Conservation (phyloP, 1,284 basidiomycete species). For the Trametes pubescens region DNA sequence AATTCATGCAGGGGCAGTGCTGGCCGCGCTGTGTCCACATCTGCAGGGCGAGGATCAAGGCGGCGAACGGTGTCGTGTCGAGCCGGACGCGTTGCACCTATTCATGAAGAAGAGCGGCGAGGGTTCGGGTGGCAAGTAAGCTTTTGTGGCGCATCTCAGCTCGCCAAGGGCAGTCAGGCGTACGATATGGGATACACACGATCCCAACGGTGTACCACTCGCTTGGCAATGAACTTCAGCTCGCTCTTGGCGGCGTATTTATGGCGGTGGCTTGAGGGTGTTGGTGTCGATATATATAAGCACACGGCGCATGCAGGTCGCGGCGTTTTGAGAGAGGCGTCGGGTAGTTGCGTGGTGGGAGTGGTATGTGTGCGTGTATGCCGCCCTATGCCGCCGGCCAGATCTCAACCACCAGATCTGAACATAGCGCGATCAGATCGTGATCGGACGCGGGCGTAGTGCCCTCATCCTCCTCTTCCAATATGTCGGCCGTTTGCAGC, state of each 20-base stretch:
- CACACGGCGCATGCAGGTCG: background rate
- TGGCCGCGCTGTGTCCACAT: background rate
- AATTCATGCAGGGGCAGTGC: background rate
- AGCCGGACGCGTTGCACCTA: background rate
- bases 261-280: background rate
- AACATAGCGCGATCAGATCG: conserved; percentile 4
- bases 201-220: background rate
- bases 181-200: background rate
- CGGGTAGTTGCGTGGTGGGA: background rate
- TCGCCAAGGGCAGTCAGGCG: too few species aligned
- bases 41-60: background rate
- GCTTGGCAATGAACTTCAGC: background rate
- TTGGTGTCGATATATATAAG: background rate
- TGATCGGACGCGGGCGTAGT: background rate
- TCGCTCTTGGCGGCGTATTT: background rate
- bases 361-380: background rate
- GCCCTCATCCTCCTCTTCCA: background rate
- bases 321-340: background rate
- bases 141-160: background rate
- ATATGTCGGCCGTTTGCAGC: background rate
- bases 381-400: background rate
- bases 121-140: background rate
- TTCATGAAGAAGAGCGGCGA: background rate
- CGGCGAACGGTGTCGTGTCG: background rate
- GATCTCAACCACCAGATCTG: background rate